Base-by-base conservation (phyloP, 1,284 basidiomycete species). In the Cryptococcus floricola region DNA sequence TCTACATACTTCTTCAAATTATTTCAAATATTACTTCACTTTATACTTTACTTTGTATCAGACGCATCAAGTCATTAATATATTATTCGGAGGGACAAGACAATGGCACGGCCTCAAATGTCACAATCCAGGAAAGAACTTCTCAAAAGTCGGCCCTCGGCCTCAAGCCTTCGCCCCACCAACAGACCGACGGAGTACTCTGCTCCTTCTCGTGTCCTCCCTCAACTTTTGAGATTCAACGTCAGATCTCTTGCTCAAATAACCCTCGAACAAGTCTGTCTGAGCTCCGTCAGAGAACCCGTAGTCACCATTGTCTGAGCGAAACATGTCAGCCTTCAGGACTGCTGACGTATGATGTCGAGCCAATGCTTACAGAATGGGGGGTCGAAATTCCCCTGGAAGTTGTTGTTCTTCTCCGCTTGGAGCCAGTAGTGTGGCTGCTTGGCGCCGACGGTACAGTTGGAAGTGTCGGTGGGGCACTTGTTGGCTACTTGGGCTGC, bases 261-360 rank as follows among this genome's bases (percentile, higher is more conserved):
- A 37, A 13, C 54, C 60, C 9, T 66, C 67, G 57, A 72, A 79
- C 37, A 78, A 67, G 57, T 79, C 75, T 31, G 73, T 73, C 63
- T 79, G 77, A 23, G 77, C 77, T 25, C 77, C 77, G 53, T 79
- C 65, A 54, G 63, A 65, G 61, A 71, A 79, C 16, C 76, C 76
- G 50, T 75, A 77, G 14, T 68, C 67, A 38, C 54, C 64, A 58
- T 78, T 76, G 61, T 79, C 67, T 68, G 43, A 4, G 28, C 18
- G 9, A 25, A 19, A 25, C 25, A 12, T 18, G 42, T 44, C 18
- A 31, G 46, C 5, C 12, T 8, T 27, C 19, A 13, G 5, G 14
- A 14, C 10, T 18, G 19, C 10, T 10, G 13, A 16, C 10, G 46
- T 34, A 8, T 34, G 31, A 34, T 6, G 31, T 8, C 7, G 31